Base-by-base conservation (phyloP, 2,329 filamentous ascomycete genomes). In the Trichoderma semiorbis region DNA sequence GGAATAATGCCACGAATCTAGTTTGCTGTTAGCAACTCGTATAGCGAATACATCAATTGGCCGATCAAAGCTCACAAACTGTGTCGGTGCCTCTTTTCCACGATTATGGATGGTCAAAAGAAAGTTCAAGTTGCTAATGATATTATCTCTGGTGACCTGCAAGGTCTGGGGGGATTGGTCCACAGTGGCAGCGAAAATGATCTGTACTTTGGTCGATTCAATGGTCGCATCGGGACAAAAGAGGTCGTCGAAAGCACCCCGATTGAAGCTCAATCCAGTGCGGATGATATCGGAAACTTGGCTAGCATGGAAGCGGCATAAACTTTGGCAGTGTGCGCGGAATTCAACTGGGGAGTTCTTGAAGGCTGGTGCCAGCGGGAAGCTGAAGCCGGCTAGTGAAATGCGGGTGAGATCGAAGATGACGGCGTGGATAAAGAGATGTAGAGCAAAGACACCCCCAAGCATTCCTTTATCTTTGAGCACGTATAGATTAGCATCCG, bases 201-300 rank as follows among this genome's bases (percentile, higher is more conserved):
- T 74, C 26, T 78, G 77, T 24, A 78, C 75, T 61, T 78, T 78
- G 60, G 76, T 73, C 7, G 77, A 74, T 63, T 78, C 77, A 26
- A 75, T 71, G 10, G 74, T 73, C 18, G 75, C 75, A 50, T 75
- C 75, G 16, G 73, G 69, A 30, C 74, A 75, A 47, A 75, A 75
- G 5, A 74, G 71, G 50, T 78, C 77, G 55, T 77, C 76, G 39
- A 78, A 76, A 11, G 73, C 71, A 4, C 24, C 66, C 16, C 67
- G 64, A 10, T 72, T 73, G 32, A 71, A 71, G 21, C 16, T 53
- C 53, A 77, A 61, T 12, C 72, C 75, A 24, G 60, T 69, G 30
- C 72, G 69, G 14, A 78, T 69, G 18, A 78, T 73, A n/a, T 72
- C 65, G 4, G 75, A 74, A 16, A 76, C 73, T 55, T 74, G 73